A percentile compares a stretch with the other conserved stretches of the same genome.
Conservation (phyloP, 2,329 filamentous ascomycete genomes). For the Beauveria sp. region DNA sequence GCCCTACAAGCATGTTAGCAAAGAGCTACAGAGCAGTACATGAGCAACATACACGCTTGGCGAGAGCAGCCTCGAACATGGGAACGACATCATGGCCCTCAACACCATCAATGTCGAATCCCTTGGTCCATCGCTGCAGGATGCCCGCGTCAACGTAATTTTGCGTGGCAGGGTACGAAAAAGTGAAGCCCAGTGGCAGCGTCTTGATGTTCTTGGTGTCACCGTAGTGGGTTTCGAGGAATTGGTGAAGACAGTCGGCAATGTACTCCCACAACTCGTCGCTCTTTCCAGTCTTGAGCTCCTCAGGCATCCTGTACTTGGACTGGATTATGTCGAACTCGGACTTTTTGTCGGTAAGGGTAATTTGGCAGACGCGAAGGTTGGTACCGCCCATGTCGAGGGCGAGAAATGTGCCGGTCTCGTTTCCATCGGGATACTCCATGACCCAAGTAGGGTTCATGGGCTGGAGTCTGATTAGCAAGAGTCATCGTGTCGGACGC, state of each 20-base stretch:
- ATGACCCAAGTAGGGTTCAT: constrained; percentile 99
- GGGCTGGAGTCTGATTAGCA: constrained; percentile 48
- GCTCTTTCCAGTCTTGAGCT: constrained; percentile 75
- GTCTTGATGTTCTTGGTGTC: constrained; percentile 53
- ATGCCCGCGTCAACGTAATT: constrained; percentile 89
- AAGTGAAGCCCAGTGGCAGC: constrained; percentile 85
- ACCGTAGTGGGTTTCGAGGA: constrained; percentile 78
- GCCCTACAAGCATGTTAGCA: constrained; percentile 41
- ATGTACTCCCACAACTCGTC: constrained; percentile 94
- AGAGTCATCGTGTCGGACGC: neutral
- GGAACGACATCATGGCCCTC: constrained; percentile 87
- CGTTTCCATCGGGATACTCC: constrained; percentile 76
- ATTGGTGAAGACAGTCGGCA: constrained; percentile 84
- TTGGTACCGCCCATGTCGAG: constrained; percentile 97
- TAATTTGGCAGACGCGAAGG: constrained; percentile 88
- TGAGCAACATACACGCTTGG: constrained; percentile 37
- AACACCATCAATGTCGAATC: constrained; percentile 87
- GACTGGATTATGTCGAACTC: constrained; percentile 93
- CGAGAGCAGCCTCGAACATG: constrained; percentile 73
- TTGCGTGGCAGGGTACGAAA: constrained; percentile 90
- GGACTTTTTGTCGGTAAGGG: constrained; percentile 75
- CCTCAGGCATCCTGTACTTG: constrained; percentile 90
- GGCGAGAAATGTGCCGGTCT: constrained; percentile 80
- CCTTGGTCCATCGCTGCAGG: constrained; percentile 94
- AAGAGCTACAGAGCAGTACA: neutral